Base-by-base conservation (phyloP, 202 grass and related monocot genomes). In the Carex sylvatica region DNA sequence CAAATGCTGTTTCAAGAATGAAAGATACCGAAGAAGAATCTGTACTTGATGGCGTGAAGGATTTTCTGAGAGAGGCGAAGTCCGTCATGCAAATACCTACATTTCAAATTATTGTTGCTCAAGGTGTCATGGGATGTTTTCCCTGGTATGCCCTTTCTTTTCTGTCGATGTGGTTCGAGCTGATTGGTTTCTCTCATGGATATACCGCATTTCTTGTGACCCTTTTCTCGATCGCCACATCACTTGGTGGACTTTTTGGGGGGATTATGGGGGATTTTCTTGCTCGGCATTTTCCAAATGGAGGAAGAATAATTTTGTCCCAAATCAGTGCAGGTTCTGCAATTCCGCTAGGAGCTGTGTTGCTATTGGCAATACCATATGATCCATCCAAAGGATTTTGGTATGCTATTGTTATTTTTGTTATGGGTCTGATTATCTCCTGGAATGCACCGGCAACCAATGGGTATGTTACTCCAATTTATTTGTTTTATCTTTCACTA, bases 71-170 rank as follows among this genome's bases (percentile, higher is more conserved):
- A 9, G 94, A 97, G 65, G 94, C 89, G 36, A 92, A 70, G 88
- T 86, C 74, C 59, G 91, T 97, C 55, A 78, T 94, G 71, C 68
- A 65, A n/a, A 89, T 97, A 61, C 88, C 87, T 20, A 87, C 91
- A 24, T 97, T 97, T 86, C 91, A 87, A 69, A 90, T 97, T 82
- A 90, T 97, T 15, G 91, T 92, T 65, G 91, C 94, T 53, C 94
- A 97, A 80, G 80, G 91, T 23, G 75, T 92, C 81, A 86, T 86
- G 31, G 94, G 94, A 11, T 74, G 82, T 67, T 81, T 97, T 6
- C 89, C 91, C 12, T 97, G 89, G 91, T 89, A 86, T 2, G 87
- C 91, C 14, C 76, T 97, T 55, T 75, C 83, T 44, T 94, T 94
- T 80, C 82, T 87, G 8, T 80, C 89, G 13, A 92, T 97, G 91